A percentile compares a stretch with the other conserved stretches of the same genome.
Evolutionary conservation across 2,329 filamentous ascomycete species (phyloP).

Genomic region (Beauveria varroae): DNA sequence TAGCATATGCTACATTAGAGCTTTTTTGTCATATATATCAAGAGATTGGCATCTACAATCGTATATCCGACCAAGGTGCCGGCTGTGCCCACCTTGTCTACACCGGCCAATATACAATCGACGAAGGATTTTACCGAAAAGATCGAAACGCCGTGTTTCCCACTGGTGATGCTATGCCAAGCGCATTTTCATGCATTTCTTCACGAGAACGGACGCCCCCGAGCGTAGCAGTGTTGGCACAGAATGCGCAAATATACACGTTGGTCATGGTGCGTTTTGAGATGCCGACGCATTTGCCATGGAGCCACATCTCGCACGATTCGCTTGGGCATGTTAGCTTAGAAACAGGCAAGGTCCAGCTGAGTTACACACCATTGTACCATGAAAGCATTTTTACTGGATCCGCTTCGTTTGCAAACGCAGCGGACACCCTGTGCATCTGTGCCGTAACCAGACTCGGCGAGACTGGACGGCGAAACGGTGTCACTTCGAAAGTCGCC

Average conservation of each 20-base stretch:
- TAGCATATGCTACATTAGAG: not conserved
- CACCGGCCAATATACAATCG: not conserved
- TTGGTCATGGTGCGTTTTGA: conserved; percentile 47
- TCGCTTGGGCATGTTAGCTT: conserved; percentile 34
- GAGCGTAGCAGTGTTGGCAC: conserved; percentile 51
- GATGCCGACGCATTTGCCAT: conserved; percentile 56
- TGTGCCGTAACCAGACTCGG: conserved; percentile 37
- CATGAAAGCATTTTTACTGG: conserved; percentile 46
- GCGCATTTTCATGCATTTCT: conserved; percentile 25
- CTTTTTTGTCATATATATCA: not conserved
- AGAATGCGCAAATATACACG: conserved; percentile 58
- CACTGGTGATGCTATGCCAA: conserved; percentile 28
- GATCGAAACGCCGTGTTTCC: conserved; percentile 36
- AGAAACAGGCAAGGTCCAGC: not conserved
- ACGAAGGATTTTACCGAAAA: conserved; percentile 26
- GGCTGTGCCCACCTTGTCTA: not conserved
- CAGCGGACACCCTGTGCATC: conserved; percentile 45
- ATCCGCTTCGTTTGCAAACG: conserved; percentile 42
- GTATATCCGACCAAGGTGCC: conserved; percentile 14
- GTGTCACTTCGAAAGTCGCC: conserved; percentile 29
- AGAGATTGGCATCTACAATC: conserved; percentile 5
- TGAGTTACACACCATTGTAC: conserved; percentile 50
- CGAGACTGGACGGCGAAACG: conserved; percentile 45
- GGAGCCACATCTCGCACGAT: conserved; percentile 58
- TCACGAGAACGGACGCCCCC: conserved; percentile 41